Evolutionary conservation across 306 rosid genomes (phyloP), one percentile per base, ranked within the genome.

Genomic region (Medicago arabica): DNA sequence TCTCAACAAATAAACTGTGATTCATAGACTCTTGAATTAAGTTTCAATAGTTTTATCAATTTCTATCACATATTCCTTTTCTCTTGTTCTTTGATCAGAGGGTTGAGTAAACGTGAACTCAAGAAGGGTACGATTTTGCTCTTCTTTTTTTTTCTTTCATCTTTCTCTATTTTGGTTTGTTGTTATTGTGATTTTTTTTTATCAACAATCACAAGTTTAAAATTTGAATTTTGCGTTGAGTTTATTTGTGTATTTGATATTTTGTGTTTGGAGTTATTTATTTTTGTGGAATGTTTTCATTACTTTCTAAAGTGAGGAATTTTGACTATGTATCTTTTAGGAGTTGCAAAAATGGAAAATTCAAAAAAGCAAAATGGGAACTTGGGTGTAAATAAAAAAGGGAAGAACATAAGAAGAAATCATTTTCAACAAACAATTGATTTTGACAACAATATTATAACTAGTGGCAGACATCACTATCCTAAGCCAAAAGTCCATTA

Each of bases 391-490:
- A 50, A n/a, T 10, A n/a, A 7, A 50, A 15, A 0, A 6, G 21
- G 57, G 6, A 50, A n/a, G 3, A 50, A 6, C 43, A 60, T 60
- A 13, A 60, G 15, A 59, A 60, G 89, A 79, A 93, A 91, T 75
- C 88, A 91, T 2, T 18, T 85, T 23, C 89, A 89, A 78, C 95
- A 85, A 17, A 86, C 90, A 25, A 89, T 6, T 15, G 19, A 87
- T 81, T 85, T 79, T 18, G 70, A 67, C 28, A 86, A 78, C 51
- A 59, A 46, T 46, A 13, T 85, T 63, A 51, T 83, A 15, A 68
- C 80, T 10, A 17, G 12, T 36, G 15, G 62, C 16, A 36, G 67
- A 50, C 3, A n/a, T 50, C 21, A 6, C 7, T 7, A 50, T n/a
- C 57, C 18, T 50, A 1, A n/a, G 7, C 1, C 17, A n/a, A 7